Evolutionary conservation across 2,329 filamentous ascomycete genomes (phyloP).

Genomic region (Colletotrichum agaves): DNA sequence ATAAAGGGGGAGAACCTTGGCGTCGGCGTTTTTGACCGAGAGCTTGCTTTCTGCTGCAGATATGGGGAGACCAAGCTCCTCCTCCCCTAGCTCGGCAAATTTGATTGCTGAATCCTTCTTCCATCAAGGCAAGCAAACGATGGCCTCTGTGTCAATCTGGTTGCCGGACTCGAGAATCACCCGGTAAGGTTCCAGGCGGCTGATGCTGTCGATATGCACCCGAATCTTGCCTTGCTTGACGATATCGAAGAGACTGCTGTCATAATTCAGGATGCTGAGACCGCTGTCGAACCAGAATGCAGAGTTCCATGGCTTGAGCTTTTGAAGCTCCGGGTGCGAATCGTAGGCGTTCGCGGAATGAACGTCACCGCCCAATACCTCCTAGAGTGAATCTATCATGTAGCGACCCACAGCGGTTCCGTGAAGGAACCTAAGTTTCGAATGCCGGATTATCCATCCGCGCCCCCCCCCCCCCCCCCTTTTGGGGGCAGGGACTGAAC

Average conservation of each 20-base stretch:
- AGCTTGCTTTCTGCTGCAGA: conserved; percentile 15
- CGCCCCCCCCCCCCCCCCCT: too few species aligned
- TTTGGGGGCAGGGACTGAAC: conserved; percentile 74
- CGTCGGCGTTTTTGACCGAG: neutral
- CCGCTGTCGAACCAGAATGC: conserved; percentile 61
- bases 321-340: conserved; percentile 50
- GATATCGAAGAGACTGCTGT: conserved; percentile 60
- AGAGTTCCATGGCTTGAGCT: conserved; percentile 54
- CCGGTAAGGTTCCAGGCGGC: conserved; percentile 49
- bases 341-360: conserved; percentile 58
- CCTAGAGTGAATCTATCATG: conserved; percentile 62
- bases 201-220: conserved; percentile 60
- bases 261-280: conserved; percentile 65
- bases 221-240: conserved; percentile 59
- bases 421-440: conserved; percentile 62
- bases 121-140: conserved; percentile 66
- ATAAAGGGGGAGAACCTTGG: conserved; percentile 6
- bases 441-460: conserved; percentile 61
- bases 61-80: neutral
- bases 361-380: conserved; percentile 58
- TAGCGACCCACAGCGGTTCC: conserved; percentile 59
- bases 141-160: conserved; percentile 53
- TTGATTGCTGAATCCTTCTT: conserved; percentile 55
- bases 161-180: conserved; percentile 56
- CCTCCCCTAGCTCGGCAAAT: conserved; percentile 45